These are phyloP conservation scores for Candida alai DNA, from an alignment of 805 yeast genomes.

Conservation along the genomic window DNA sequence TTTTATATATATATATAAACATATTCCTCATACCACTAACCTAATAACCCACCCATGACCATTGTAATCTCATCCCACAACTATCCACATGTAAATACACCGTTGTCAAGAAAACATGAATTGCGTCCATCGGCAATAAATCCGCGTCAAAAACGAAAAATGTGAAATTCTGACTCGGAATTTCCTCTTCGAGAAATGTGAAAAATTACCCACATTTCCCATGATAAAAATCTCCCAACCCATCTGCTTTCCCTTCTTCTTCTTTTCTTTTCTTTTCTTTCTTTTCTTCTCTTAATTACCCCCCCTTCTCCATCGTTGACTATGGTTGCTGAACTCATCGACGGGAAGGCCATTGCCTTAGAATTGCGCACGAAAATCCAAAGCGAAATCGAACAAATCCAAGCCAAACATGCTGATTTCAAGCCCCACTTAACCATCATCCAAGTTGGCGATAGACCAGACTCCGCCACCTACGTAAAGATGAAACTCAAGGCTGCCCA, in stretches of 20 bases:
- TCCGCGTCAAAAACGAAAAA: background rate
- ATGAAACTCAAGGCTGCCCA: conserved; percentile 78
- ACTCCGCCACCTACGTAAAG: conserved; percentile 75
- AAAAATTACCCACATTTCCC: no score
- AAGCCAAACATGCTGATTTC: conserved; percentile 48
- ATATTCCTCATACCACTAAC: no score
- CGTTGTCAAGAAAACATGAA: no score
- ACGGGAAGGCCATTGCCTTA: conserved; percentile 43
- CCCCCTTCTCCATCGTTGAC: no score
- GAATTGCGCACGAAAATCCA: conserved; percentile 36
- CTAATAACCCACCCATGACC: no score
- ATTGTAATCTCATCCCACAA: no score
- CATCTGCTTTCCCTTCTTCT: conserved; percentile 2
- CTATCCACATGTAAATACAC: no score
- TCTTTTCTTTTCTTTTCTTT: background rate
- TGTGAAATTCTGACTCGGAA: conserved; percentile 1
- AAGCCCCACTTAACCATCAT: conserved; percentile 64
- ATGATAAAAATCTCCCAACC: no score
- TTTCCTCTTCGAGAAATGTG: background rate
- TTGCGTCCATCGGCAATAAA: background rate
- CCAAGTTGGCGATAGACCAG: conserved; percentile 76
- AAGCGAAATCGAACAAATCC: conserved; percentile 37
- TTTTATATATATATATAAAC: no score
- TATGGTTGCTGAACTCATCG: conserved; percentile 36
- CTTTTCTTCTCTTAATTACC: background rate